A percentile compares a stretch with the other conserved stretches of the same genome.
Conservation (phyloP, 1,284 basidiomycete genomes). For the Wallemia hederae region DNA sequence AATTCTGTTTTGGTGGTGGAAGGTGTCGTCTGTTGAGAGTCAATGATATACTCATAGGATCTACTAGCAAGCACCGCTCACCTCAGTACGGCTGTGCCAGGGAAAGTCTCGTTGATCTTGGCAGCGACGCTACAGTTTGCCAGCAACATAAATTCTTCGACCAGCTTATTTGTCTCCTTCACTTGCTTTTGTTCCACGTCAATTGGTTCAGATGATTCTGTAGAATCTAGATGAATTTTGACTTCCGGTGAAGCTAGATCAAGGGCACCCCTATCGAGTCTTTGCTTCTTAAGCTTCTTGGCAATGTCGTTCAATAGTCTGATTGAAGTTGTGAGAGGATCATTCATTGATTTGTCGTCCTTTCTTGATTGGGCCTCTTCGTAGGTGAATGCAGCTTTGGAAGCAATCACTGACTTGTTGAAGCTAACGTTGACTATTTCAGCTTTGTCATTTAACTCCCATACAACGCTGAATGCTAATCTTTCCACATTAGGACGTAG, state of each 20-base stretch:
- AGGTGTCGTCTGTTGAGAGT: constrained; percentile 42
- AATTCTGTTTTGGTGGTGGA: constrained; percentile 74
- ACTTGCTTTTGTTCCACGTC: constrained; percentile 91
- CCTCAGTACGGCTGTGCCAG: constrained; percentile 79
- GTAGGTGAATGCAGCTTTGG: constrained; percentile 90
- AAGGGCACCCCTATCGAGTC: constrained; percentile 81
- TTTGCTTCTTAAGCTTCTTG: constrained; percentile 48
- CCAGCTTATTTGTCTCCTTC: constrained; percentile 78
- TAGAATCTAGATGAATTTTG: constrained; percentile 68
- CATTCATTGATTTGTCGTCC: constrained; percentile 55
- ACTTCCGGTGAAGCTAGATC: constrained; percentile 95
- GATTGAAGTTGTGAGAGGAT: constrained; percentile 62
- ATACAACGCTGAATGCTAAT: constrained; percentile 80
- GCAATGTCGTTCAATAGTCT: constrained; percentile 71
- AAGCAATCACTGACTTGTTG: constrained; percentile 85
- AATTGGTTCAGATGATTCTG: constrained; percentile 78
- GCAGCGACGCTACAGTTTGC: constrained; percentile 83
- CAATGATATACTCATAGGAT: neutral
- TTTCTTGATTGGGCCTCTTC: constrained; percentile 84
- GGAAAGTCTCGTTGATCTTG: constrained; percentile 80
- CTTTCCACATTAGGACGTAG: constrained; percentile 77
- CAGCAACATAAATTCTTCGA: constrained; percentile 97
- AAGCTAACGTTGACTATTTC: constrained; percentile 76
- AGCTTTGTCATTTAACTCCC: constrained; percentile 65
- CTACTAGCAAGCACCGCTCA: constrained; percentile 13